A percentile compares a stretch with the other conserved stretches of the same genome.
Conservation (phyloP, 2,329 filamentous ascomycete genomes). For the Colletotrichum noveboracense region DNA sequence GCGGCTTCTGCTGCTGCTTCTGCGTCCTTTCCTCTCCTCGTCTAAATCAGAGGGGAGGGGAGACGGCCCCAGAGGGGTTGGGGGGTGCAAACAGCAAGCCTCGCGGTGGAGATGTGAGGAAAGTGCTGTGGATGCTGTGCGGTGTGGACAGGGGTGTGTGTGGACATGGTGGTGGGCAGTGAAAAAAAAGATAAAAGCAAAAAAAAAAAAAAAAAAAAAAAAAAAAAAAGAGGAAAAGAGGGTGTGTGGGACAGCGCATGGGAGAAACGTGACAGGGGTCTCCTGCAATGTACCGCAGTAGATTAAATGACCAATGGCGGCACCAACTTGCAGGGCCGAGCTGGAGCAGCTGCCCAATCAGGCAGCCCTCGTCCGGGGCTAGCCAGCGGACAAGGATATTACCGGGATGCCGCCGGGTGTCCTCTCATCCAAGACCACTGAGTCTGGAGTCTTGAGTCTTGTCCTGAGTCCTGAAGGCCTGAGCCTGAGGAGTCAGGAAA, state of each 20-base stretch:
- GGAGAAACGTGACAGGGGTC: slow-evolving; percentile 56
- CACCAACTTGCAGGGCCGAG: slow-evolving; percentile 38
- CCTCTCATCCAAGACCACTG: slow-evolving; percentile 6
- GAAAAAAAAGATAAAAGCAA: not conserved
- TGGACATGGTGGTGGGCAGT: not conserved
- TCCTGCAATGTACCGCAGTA: slow-evolving; percentile 42
- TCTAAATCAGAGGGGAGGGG: not conserved
- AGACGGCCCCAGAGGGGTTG: not conserved
- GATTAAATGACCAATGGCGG: slow-evolving; percentile 59
- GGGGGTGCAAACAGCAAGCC: not conserved
- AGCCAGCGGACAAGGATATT: slow-evolving; percentile 46
- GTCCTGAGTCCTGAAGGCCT: not conserved
- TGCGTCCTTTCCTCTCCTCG: not conserved
- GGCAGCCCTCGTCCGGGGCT: slow-evolving; percentile 52
- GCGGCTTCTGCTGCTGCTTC: not conserved
- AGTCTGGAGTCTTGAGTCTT: not conserved
- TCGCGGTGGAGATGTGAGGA: not conserved
- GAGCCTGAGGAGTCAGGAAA: not conserved
- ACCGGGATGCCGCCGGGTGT: slow-evolving; percentile 28
- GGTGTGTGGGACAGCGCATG: slow-evolving; percentile 51
- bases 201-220: not conserved
- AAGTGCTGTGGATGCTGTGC: not conserved
- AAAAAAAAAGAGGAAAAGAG: not conserved
- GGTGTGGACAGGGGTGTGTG: not conserved
- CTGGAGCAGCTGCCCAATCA: slow-evolving; percentile 55